phyloP scores from a whole-genome alignment of 1,139 yeast species.

The Suhomyces anneliseae region DNA sequence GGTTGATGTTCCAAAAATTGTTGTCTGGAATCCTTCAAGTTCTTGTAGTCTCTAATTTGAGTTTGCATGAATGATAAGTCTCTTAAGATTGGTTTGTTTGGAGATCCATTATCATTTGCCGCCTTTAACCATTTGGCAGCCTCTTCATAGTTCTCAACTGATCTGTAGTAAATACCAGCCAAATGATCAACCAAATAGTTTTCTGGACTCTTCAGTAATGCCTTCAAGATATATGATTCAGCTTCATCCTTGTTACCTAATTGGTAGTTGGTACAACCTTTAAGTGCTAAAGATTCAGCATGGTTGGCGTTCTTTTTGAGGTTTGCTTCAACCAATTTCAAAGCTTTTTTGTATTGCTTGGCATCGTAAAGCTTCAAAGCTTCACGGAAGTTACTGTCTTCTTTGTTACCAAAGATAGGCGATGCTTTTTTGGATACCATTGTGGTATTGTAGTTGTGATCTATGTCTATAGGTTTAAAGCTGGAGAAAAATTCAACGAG shows the following conservation, averaged over 20 bases:
- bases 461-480: background rate
- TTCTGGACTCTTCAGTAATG: conserved; percentile 54
- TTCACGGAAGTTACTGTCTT: conserved; percentile 70
- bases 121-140: conserved; percentile 79
- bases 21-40: conserved; percentile 63
- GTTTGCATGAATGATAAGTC: conserved; percentile 81
- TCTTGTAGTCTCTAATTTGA: conserved; percentile 73
- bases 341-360: conserved; percentile 84
- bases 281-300: conserved; percentile 81
- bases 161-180: conserved; percentile 79
- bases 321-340: conserved; percentile 72
- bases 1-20: conserved; percentile 72
- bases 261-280: conserved; percentile 66
- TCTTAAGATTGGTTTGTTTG: conserved; percentile 74
- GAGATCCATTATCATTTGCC: conserved; percentile 78
- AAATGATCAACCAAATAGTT: conserved; percentile 81
- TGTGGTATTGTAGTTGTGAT: background rate
- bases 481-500: too few relatives aligned
- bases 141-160: conserved; percentile 66
- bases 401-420: conserved; percentile 51
- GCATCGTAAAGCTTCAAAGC: conserved; percentile 81
- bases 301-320: conserved; percentile 75
- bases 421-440: conserved; percentile 28
- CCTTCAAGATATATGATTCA: conserved; percentile 58
- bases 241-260: conserved; percentile 65